Evolutionary conservation across 2,329 filamentous ascomycete species (phyloP).

Genomic region (Hymenoscyphus scutula): DNA sequence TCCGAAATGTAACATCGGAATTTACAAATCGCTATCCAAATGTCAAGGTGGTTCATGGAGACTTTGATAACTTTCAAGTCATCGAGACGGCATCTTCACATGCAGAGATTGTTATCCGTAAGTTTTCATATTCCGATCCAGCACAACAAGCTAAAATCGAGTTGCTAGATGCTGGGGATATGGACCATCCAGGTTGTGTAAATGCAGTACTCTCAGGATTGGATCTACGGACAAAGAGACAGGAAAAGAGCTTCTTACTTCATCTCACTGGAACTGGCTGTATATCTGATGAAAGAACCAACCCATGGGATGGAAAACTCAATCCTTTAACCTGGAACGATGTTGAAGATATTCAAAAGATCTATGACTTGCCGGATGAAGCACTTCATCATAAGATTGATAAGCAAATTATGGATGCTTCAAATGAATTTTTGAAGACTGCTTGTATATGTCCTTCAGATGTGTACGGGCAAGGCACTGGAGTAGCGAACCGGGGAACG

Average conservation of each 20-base stretch:
- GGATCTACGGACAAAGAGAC: not conserved
- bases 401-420: not conserved
- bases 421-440: not conserved
- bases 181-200: not conserved
- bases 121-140: not conserved
- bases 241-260: not conserved
- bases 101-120: not conserved
- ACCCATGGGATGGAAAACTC: not conserved
- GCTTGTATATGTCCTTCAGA: conserved; percentile 1
- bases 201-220: not conserved
- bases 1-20: not conserved
- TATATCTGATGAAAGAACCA: not conserved
- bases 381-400: conserved; percentile 1
- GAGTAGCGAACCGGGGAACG: not conserved
- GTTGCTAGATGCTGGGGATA: not conserved
- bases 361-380: not conserved
- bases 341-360: not conserved
- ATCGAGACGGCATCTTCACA: not conserved
- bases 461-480: not conserved
- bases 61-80: not conserved
- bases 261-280: not conserved
- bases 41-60: not conserved
- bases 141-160: not conserved
- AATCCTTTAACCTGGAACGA: not conserved
- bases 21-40: not conserved